phyloP scores from a whole-genome alignment of 2,329 filamentous ascomycete genomes.

The Hawksworthiomyces lignivorus region DNA sequence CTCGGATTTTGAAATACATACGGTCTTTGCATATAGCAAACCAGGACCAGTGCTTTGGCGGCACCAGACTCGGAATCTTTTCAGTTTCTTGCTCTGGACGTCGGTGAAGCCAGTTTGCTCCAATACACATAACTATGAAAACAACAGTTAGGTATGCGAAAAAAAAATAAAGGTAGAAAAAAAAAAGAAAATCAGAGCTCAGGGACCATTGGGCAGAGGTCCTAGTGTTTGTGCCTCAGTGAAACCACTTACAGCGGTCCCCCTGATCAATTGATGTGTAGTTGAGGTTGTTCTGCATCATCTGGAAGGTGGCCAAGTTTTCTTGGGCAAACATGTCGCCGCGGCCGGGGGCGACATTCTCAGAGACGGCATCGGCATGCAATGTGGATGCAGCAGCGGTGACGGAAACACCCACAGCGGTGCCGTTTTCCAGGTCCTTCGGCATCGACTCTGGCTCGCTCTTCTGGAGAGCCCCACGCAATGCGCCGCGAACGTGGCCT shows the following conservation, averaged over 20 bases:
- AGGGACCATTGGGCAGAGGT: no score
- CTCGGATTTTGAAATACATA: no score
- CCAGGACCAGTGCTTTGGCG: slow-evolving; percentile 58
- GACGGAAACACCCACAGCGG: neutral
- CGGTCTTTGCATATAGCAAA: slow-evolving; percentile 59
- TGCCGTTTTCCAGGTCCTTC: slow-evolving; percentile 7
- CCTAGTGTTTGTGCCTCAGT: no score
- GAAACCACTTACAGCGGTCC: slow-evolving; percentile 44
- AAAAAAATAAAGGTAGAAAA: no score
- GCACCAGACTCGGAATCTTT: slow-evolving; percentile 27
- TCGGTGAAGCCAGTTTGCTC: slow-evolving; percentile 57
- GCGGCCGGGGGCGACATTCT: no score
- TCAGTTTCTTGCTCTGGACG: slow-evolving; percentile 18
- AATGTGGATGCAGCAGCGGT: no score
- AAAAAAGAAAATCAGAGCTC: no score
- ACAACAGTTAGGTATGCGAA: no score
- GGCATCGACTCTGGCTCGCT: no score
- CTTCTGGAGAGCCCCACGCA: no score
- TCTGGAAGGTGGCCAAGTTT: slow-evolving; percentile 32
- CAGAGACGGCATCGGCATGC: no score
- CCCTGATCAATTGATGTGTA: slow-evolving; percentile 68
- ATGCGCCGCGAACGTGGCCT: neutral
- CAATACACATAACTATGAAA: slow-evolving; percentile 61
- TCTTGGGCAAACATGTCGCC: slow-evolving; percentile 11
- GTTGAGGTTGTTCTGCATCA: slow-evolving; percentile 66